Evolutionary conservation across 1,139 yeast species (phyloP).

Genomic region (Lodderomyces beijingensis): DNA sequence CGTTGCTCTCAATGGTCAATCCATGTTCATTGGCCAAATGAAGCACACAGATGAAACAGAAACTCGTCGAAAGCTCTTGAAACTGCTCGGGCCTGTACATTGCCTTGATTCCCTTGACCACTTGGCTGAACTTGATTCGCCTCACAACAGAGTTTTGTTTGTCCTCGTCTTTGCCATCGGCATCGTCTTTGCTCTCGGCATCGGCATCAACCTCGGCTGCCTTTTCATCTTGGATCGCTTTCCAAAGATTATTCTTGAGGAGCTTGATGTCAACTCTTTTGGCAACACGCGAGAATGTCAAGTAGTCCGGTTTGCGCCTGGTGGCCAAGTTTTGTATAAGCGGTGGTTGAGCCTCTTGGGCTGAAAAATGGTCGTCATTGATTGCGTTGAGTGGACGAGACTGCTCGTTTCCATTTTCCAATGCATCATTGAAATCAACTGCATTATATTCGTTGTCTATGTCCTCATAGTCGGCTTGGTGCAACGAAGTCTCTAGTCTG

Average conservation of each 20-base stretch:
- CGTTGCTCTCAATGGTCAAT: conserved; percentile 54
- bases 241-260: conserved; percentile 84
- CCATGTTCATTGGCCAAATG: conserved; percentile 92
- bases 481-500: conserved; percentile 38
- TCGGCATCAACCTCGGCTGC: conserved; percentile 3
- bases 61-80: conserved; percentile 78
- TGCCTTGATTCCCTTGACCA: conserved; percentile 48
- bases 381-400: neutral
- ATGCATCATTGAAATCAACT: conserved; percentile 44
- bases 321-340: conserved; percentile 25
- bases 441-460: conserved; percentile 37
- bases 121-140: conserved; percentile 34
- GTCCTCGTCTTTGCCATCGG: conserved; percentile 6
- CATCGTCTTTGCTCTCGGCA: conserved; percentile 8
- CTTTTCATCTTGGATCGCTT: conserved; percentile 33
- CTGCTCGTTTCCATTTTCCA: conserved; percentile 19
- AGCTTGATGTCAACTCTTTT: conserved; percentile 79
- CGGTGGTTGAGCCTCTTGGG: neutral
- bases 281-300: conserved; percentile 75
- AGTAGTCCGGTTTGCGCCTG: conserved; percentile 54
- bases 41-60: conserved; percentile 77
- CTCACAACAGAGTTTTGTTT: conserved; percentile 6
- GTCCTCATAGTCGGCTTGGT: conserved; percentile 44
- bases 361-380: neutral
- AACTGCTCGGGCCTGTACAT: conserved; percentile 50